phyloP scores from a whole-genome alignment of 1,284 basidiomycete species.

The Puccinia coronata region DNA sequence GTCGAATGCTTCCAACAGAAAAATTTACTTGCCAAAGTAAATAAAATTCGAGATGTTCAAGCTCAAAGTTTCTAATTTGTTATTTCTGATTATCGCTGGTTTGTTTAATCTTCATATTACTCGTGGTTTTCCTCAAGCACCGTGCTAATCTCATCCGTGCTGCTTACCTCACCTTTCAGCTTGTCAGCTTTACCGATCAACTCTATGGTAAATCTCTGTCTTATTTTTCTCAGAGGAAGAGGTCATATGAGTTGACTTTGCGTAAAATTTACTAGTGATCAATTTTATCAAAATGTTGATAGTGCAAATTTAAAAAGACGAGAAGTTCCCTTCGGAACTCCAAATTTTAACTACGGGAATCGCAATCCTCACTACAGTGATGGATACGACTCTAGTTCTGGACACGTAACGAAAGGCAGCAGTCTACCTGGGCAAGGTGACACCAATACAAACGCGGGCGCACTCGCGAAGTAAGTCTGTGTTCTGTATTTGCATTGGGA shows the following conservation, averaged over 20 bases:
- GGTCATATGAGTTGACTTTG: background rate
- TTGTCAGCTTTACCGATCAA: conserved; percentile 13
- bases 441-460: no score
- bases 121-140: no score
- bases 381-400: background rate
- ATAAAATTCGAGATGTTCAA: conserved; percentile 3
- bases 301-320: conserved; percentile 9
- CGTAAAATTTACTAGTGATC: background rate
- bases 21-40: background rate
- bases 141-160: background rate
- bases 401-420: background rate
- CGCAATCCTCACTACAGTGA: background rate
- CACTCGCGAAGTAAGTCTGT: no score
- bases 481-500: no score
- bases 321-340: conserved; percentile 4
- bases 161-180: background rate
- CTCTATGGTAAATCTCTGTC: conserved; percentile 6
- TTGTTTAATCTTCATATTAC: background rate
- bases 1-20: background rate
- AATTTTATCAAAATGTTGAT: conserved; percentile 4
- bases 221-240: background rate
- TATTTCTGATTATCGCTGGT: conserved; percentile 4
- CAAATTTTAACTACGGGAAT: conserved; percentile 8
- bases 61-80: conserved; percentile 6
- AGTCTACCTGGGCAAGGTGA: no score